Evolutionary conservation across 2,329 filamentous ascomycete genomes (phyloP).

Genomic region (Talaromyces sp.): DNA sequence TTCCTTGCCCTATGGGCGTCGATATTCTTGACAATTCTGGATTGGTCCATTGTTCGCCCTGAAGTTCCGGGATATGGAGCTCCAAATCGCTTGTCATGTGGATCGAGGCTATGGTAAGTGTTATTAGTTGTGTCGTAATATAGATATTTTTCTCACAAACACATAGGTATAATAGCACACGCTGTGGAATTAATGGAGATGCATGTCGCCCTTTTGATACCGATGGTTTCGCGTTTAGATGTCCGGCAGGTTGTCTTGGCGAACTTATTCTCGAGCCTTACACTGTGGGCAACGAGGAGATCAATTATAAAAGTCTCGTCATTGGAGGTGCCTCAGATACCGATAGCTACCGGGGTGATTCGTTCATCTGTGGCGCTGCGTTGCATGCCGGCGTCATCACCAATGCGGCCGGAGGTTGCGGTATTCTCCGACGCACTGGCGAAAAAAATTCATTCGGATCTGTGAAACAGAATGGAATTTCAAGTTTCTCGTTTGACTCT

Average conservation of each 20-base stretch:
- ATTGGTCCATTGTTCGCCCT: conserved; percentile 24
- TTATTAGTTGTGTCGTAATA: not conserved
- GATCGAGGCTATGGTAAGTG: conserved; percentile 31
- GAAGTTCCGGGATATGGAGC: conserved; percentile 28
- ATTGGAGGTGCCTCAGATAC: conserved; percentile 47
- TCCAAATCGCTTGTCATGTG: conserved; percentile 31
- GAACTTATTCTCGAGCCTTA: conserved; percentile 51
- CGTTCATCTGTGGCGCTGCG: conserved; percentile 56
- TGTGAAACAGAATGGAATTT: conserved; percentile 45
- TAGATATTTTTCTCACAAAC: not conserved
- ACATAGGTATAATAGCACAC: conserved; percentile 28
- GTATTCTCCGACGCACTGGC: conserved; percentile 49
- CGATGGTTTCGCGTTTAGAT: conserved; percentile 50
- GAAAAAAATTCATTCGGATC: conserved; percentile 44
- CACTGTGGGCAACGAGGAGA: conserved; percentile 50
- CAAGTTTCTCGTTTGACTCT: conserved; percentile 49
- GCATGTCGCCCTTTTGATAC: conserved; percentile 54
- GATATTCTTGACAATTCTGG: conserved; percentile 27
- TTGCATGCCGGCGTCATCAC: conserved; percentile 55
- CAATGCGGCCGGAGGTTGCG: conserved; percentile 52
- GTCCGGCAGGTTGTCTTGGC: conserved; percentile 52
- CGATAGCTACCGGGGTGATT: conserved; percentile 53
- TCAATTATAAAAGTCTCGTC: conserved; percentile 51
- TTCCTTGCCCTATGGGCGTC: conserved; percentile 26
- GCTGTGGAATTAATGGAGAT: conserved; percentile 54